phyloP scores from a whole-genome alignment of 768 basidiomycete species.

The Leccinum subgranulosum region DNA sequence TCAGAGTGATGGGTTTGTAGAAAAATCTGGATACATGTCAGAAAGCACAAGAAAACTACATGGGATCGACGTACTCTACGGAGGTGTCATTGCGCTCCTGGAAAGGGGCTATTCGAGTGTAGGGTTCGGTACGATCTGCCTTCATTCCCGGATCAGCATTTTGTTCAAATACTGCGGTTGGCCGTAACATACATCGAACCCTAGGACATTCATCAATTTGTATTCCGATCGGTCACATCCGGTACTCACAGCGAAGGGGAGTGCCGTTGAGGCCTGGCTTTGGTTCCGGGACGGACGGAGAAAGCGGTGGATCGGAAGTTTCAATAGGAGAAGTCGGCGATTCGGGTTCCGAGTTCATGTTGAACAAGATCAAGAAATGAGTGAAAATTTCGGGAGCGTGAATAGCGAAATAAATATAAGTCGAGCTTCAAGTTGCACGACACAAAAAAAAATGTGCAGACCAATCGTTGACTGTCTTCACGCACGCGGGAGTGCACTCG shows the following conservation, averaged over 20 bases:
- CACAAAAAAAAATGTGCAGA: background rate
- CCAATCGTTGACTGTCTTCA: constrained; percentile 5
- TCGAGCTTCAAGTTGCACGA: background rate
- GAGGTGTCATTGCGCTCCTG: constrained; percentile 81
- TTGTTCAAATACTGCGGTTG: constrained; percentile 5
- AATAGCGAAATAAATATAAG: background rate
- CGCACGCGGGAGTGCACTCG: constrained; percentile 3
- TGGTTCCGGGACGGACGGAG: constrained; percentile 57
- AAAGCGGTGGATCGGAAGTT: constrained; percentile 57
- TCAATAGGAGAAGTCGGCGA: constrained; percentile 47
- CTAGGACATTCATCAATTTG: constrained; percentile 34
- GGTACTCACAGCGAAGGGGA: constrained; percentile 75
- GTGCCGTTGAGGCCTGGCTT: constrained; percentile 68
- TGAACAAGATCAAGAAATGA: background rate
- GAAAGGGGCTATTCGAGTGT: constrained; percentile 80
- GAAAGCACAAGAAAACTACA: background rate
- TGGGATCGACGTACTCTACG: constrained; percentile 56
- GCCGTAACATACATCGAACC: constrained; percentile 74
- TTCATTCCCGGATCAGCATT: constrained; percentile 29
- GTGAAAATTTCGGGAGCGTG: background rate
- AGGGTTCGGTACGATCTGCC: constrained; percentile 82
- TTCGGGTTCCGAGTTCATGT: constrained; percentile 20
- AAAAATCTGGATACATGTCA: constrained; percentile 61
- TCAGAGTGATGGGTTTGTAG: constrained; percentile 80
- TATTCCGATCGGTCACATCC: background rate